phyloP scores from a whole-genome alignment of 345 rosid genomes.

The Brassica incana region DNA sequence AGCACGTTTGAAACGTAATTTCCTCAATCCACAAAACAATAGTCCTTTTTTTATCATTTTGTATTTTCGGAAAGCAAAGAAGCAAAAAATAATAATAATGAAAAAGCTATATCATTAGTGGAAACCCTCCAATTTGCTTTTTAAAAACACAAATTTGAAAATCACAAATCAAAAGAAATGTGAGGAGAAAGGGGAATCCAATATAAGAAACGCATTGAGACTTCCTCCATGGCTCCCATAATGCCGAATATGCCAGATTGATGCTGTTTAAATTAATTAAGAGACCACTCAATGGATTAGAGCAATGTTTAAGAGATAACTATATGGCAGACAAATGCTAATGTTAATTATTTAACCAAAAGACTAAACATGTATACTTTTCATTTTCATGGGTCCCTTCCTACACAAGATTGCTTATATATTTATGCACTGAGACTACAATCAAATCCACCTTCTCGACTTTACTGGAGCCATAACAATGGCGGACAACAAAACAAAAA shows the following conservation, averaged over 20 bases:
- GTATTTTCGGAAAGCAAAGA: neutral
- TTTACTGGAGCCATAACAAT: neutral
- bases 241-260: neutral
- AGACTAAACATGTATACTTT: too few relatives aligned
- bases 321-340: neutral
- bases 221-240: neutral
- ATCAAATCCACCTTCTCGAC: neutral
- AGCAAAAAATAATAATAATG: neutral
- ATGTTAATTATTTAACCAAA: neutral
- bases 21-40: neutral
- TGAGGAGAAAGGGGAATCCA: neutral
- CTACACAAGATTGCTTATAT: neutral
- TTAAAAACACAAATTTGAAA: neutral
- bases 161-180: neutral
- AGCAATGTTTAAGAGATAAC: neutral
- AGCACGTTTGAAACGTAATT: neutral
- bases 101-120: neutral
- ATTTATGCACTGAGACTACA: neutral
- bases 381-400: slow-evolving; percentile 2
- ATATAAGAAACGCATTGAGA: neutral
- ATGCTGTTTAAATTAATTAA: neutral
- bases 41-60: neutral
- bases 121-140: neutral
- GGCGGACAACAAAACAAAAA: slow-evolving; percentile 17
- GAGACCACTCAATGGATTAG: neutral